phyloP scores from a whole-genome alignment of 2,329 filamentous ascomycete species.

The Alternaria metachromatica region DNA sequence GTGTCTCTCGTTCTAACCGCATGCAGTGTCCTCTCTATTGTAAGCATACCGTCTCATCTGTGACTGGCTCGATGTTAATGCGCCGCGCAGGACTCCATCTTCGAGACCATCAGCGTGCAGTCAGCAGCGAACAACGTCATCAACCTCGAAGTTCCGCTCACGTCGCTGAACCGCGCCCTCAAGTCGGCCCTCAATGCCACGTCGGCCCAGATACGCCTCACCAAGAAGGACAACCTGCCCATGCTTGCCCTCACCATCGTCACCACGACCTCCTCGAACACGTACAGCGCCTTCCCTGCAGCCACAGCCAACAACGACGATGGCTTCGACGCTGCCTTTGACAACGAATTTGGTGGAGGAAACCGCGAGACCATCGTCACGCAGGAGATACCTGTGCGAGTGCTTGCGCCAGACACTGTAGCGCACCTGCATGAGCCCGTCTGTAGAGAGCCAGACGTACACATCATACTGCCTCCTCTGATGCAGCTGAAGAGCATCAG shows the following conservation, averaged over 20 bases:
- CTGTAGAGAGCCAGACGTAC: conserved; percentile 89
- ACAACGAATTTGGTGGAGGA: conserved; percentile 47
- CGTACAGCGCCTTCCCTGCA: conserved; percentile 48
- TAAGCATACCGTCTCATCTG: conserved; percentile 42
- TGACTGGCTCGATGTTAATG: conserved; percentile 17
- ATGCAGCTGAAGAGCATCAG: conserved; percentile 92
- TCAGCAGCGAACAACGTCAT: conserved; percentile 90
- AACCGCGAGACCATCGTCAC: conserved; percentile 92
- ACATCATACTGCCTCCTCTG: conserved; percentile 87
- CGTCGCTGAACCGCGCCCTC: conserved; percentile 86
- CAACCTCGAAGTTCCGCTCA: conserved; percentile 93
- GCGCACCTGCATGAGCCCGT: conserved; percentile 92
- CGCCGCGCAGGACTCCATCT: conserved; percentile 75
- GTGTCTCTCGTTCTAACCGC: conserved; percentile 24
- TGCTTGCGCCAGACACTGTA: conserved; percentile 82
- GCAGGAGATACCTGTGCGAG: conserved; percentile 93
- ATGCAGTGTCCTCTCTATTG: conserved; percentile 51
- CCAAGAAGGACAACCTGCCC: conserved; percentile 88
- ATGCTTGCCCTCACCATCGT: conserved; percentile 90
- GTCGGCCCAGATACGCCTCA: conserved; percentile 84
- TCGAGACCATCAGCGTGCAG: conserved; percentile 85
- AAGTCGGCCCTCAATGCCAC: conserved; percentile 83
- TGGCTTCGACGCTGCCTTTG: conserved; percentile 33
- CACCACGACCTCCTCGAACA: conserved; percentile 67
- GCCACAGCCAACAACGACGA: conserved; percentile 32